Percentiles rank a stretch among this genome's conserved stretches.
phyloP scores from a whole-genome alignment of 345 rosid species.

The Eucalyptus regnans region DNA sequence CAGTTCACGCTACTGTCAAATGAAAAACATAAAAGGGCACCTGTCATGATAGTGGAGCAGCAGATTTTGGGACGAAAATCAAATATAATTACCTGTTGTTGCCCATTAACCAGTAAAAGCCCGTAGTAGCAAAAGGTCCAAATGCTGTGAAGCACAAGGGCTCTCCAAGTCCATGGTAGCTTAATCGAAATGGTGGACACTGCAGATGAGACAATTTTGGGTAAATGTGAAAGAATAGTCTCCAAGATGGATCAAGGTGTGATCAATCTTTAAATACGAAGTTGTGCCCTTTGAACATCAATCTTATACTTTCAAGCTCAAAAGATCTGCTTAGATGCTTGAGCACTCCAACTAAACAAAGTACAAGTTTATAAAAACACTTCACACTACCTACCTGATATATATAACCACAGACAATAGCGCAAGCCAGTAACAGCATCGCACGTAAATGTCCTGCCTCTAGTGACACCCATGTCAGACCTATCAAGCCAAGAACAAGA shows the following conservation, averaged over 20 bases:
- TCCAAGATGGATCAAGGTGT: neutral
- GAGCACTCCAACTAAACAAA: neutral
- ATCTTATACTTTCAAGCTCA: neutral
- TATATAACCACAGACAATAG: conserved; percentile 65
- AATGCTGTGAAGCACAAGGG: conserved; percentile 90
- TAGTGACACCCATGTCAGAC: conserved; percentile 51
- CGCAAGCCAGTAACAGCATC: conserved; percentile 43
- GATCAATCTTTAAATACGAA: neutral
- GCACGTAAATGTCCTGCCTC: conserved; percentile 36
- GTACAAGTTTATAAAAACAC: neutral
- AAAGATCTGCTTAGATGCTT: neutral
- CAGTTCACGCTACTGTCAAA: conserved; percentile 38
- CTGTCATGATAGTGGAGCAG: neutral
- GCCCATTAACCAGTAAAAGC: conserved; percentile 63
- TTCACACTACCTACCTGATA: conserved; percentile 49
- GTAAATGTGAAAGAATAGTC: neutral
- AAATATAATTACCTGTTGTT: conserved; percentile 29
- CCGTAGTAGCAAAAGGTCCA: conserved; percentile 93
- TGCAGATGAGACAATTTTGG: neutral
- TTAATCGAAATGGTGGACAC: conserved; percentile 95
- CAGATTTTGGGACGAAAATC: neutral
- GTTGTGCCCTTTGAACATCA: neutral
- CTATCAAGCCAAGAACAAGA: conserved; percentile 47
- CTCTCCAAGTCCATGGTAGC: conserved; percentile 95
- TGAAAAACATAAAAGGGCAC: neutral